Evolutionary conservation across 495 filamentous ascomycete genomes (phyloP).

Genomic region (Bombardia bombarda): DNA sequence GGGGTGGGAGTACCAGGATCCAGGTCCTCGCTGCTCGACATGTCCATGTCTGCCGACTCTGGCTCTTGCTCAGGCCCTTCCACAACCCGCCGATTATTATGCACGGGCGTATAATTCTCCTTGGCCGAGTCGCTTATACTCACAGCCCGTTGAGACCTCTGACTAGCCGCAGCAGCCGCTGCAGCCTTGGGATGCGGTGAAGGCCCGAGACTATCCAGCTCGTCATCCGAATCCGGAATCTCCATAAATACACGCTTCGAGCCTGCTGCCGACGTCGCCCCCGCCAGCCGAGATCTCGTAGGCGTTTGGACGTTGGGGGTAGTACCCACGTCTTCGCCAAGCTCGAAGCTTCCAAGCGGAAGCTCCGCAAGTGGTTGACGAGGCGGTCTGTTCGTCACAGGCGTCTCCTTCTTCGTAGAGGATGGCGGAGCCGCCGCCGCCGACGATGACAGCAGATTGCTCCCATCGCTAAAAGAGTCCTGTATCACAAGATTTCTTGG

Average conservation of each 20-base stretch:
- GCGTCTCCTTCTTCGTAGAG: conserved; percentile 5
- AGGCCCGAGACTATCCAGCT: conserved; percentile 18
- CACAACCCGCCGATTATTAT: too few relatives aligned
- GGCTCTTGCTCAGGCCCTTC: not conserved
- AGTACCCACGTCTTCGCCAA: not conserved
- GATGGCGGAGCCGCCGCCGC: not conserved
- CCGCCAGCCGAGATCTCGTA: not conserved
- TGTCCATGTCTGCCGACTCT: not conserved
- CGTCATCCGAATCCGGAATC: conserved; percentile 37
- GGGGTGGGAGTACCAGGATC: conserved; percentile 14
- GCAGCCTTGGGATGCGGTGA: conserved; percentile 12
- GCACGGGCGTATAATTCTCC: too few relatives aligned
- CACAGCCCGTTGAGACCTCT: not conserved
- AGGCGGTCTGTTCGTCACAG: conserved; percentile 2
- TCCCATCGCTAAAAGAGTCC: conserved; percentile 30
- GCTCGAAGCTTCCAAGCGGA: conserved; percentile 10
- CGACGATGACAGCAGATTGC: conserved; percentile 15
- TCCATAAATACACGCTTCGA: too few relatives aligned
- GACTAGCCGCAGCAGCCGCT: not conserved
- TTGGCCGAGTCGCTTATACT: too few relatives aligned
- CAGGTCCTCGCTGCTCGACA: not conserved
- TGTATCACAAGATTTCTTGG: conserved; percentile 27
- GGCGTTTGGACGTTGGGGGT: conserved; percentile 6
- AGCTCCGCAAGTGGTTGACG: conserved; percentile 21
- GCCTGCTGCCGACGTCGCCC: too few relatives aligned